phyloP scores from a whole-genome alignment of 2,329 filamentous ascomycete species.

The Aspergillus latus region DNA sequence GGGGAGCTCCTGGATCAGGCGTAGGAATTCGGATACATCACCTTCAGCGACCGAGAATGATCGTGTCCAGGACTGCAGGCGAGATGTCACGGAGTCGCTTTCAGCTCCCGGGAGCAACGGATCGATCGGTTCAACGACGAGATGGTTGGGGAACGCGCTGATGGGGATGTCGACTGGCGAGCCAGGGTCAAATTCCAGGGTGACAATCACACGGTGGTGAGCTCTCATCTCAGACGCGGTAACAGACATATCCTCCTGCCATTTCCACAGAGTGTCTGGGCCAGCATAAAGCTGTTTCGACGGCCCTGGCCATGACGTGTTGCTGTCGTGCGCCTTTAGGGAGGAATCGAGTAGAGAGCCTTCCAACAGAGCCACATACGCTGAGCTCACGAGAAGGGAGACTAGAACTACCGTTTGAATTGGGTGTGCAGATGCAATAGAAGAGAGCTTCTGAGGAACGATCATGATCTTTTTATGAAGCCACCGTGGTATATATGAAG shows the following conservation, averaged over 20 bases:
- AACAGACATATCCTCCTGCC: background rate
- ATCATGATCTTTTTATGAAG: background rate
- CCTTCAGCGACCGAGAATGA: background rate
- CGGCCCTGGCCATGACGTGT: background rate
- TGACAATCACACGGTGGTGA: background rate
- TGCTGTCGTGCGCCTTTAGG: background rate
- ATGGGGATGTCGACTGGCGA: background rate
- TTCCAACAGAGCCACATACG: background rate
- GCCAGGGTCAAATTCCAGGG: background rate
- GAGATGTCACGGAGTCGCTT: background rate
- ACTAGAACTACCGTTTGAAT: background rate
- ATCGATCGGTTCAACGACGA: background rate
- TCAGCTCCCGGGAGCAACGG: background rate
- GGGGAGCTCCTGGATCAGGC: background rate
- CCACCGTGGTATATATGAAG: background rate
- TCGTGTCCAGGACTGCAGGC: background rate
- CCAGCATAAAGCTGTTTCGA: background rate
- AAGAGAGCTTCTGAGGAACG: background rate
- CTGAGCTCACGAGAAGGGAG: conserved; percentile 2
- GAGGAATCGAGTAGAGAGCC: background rate
- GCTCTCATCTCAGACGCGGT: background rate
- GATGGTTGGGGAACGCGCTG: background rate
- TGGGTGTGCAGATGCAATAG: background rate
- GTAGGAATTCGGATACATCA: background rate
- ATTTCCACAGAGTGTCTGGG: background rate